Conservation (phyloP, 345 rosid species). For the Cardiospermum halicacabum region DNA sequence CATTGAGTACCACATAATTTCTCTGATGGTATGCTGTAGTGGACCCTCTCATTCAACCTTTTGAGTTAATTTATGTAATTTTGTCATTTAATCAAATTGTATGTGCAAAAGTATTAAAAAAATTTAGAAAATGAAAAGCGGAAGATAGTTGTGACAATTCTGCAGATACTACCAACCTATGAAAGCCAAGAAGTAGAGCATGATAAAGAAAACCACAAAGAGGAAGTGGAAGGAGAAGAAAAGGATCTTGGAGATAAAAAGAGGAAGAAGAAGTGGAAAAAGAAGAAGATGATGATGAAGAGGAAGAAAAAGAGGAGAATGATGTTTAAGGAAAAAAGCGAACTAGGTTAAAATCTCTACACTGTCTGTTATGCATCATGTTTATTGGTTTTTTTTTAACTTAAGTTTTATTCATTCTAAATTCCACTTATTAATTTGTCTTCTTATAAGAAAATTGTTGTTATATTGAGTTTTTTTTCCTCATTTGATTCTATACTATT, state of each 20-base stretch:
- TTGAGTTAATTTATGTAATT: constrained; percentile 15
- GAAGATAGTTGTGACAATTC: constrained; percentile 16
- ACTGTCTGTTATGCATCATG: constrained; percentile 2
- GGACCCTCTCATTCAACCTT: constrained; percentile 17
- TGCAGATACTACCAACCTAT: constrained; percentile 16
- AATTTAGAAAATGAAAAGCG: constrained; percentile 30
- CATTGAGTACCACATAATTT: constrained; percentile 26
- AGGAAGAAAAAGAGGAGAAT: constrained; percentile 28
- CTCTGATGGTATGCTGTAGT: constrained; percentile 20
- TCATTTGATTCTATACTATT: no score
- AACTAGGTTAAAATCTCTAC: constrained; percentile 34
- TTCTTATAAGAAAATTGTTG: no score
- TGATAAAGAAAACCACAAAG: constrained; percentile 24
- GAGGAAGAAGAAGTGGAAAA: no score
- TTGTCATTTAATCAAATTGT: constrained; percentile 17
- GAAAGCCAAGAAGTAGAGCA: constrained; percentile 25
- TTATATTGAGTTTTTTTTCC: no score
- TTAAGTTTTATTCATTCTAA: no score
- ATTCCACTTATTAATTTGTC: no score
- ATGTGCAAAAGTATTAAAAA: constrained; percentile 10
- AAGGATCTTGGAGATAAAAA: no score
- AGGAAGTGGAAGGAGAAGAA: constrained; percentile 26
- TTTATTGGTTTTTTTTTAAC: background rate
- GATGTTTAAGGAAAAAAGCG: constrained; percentile 36
- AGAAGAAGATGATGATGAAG: no score